Evolutionary conservation across 2,329 filamentous ascomycete species (phyloP), one percentile per base, ranked within the genome.

Genomic region (Scedosporium aurantiacum): DNA sequence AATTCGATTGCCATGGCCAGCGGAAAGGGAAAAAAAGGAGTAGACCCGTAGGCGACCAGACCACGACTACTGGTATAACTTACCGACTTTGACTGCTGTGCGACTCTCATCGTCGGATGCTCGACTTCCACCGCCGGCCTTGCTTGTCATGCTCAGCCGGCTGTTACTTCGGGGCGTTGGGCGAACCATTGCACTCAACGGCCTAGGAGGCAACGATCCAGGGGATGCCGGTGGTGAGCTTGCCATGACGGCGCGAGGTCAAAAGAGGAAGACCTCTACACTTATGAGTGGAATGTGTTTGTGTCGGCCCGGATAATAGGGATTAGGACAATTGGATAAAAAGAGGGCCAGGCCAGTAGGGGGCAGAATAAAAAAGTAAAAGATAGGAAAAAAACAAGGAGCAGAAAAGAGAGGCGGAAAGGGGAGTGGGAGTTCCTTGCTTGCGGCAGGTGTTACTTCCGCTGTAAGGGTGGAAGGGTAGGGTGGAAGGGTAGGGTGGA

Each of bases 1-100:
- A 37, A 37, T 37, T 37, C 10, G 10, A 37, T 37, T 4, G 2
- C 32, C 32, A 12, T 37, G 10, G 32, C 2, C 32, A 14, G 32
- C 10, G 32, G 10, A 37, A 37, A 37, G n/a, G n/a, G n/a, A n/a
- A 6, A 12, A 3, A 12, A 3, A 37, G 32, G 32, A 37, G 32
- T 37, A 37, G 32, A 12, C 32, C 10, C 32, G 32, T 37, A 10
- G 32, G 8, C 8, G 32, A 37, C 32, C 32, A 12, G 32, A 37
- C 10, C 32, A 37, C 32, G 32, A 21, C 18, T 2, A 47, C 18
- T 21, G 5, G n/a, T 21, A 47, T 47, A 18, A 57, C 54, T 56
- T 83, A 97, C 92, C 92, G 72, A 97, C 92, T 93, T 90, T 94
- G 76, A 97, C 92, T 27, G 92, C 90, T 5, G 92, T 96, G 72